phyloP scores from a whole-genome alignment of 192 early-diverging fungal species.

The Diversispora epigaea region DNA sequence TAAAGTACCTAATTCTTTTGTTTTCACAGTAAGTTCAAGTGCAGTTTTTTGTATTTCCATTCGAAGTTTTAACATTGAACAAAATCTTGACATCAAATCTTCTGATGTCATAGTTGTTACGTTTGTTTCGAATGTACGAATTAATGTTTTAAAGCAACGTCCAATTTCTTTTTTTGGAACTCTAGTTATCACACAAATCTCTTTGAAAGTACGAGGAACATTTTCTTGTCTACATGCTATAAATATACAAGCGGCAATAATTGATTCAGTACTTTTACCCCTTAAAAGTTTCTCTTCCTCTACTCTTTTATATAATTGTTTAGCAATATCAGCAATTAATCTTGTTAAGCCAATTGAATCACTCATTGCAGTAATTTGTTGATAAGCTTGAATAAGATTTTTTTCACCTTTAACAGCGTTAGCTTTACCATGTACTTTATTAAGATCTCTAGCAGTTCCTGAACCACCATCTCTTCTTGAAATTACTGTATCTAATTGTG shows the following conservation, averaged over 20 bases:
- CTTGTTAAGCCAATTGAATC: slow-evolving; percentile 77
- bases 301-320: slow-evolving; percentile 82
- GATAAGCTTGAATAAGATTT: slow-evolving; percentile 71
- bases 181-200: slow-evolving; percentile 85
- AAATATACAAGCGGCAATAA: slow-evolving; percentile 90
- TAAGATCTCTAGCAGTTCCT: slow-evolving; percentile 68
- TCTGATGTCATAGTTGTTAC: slow-evolving; percentile 68
- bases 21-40: slow-evolving; percentile 66
- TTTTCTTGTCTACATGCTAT: slow-evolving; percentile 85
- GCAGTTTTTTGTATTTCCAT: slow-evolving; percentile 70
- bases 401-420: slow-evolving; percentile 72
- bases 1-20: slow-evolving; percentile 78
- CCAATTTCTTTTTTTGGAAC: slow-evolving; percentile 96
- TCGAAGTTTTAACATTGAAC: slow-evolving; percentile 69
- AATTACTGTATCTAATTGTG: slow-evolving; percentile 84
- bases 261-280: slow-evolving; percentile 78
- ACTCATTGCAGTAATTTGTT: slow-evolving; percentile 76
- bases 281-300: slow-evolving; percentile 80
- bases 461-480: slow-evolving; percentile 73
- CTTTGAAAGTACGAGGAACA: slow-evolving; percentile 88
- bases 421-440: slow-evolving; percentile 70
- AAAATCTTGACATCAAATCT: slow-evolving; percentile 78
- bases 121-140: slow-evolving; percentile 56
- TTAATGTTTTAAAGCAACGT: slow-evolving; percentile 71
- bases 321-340: slow-evolving; percentile 74